phyloP scores from a whole-genome alignment of 768 basidiomycete species.

The Mycena metata region DNA sequence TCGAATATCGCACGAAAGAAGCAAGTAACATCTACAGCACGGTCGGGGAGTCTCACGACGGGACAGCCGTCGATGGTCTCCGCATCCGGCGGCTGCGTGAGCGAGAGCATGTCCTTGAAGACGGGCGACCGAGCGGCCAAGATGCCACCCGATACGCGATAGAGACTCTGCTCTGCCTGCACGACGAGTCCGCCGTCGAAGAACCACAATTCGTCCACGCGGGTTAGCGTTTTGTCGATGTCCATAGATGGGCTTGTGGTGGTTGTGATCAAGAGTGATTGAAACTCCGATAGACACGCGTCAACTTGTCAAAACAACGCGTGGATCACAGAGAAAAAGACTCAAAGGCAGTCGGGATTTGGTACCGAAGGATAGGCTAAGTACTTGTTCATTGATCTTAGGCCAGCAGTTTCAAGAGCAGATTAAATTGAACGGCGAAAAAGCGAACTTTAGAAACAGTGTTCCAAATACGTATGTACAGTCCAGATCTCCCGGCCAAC shows the following conservation, averaged over 20 bases:
- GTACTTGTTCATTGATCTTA: no score
- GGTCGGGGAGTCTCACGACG: conserved; percentile 41
- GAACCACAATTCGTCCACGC: conserved; percentile 41
- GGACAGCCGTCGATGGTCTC: conserved; percentile 42
- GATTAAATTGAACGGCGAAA: no score
- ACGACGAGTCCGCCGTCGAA: conserved; percentile 44
- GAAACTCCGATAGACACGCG: conserved; percentile 17
- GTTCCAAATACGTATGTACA: no score
- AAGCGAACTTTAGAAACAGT: no score
- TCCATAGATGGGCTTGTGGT: conserved; percentile 1
- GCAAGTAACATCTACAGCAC: conserved; percentile 6
- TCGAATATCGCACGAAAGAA: conserved; percentile 29
- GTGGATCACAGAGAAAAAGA: no score
- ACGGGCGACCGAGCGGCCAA: conserved; percentile 42
- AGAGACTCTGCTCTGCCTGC: conserved; percentile 41
- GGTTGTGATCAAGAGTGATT: neutral
- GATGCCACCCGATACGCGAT: conserved; percentile 43
- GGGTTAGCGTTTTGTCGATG: conserved; percentile 7
- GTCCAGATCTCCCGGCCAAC: no score
- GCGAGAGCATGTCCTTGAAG: conserved; percentile 41
- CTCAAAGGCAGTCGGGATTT: no score
- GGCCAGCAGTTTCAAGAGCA: no score
- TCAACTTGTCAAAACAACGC: neutral
- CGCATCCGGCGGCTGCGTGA: conserved; percentile 36
- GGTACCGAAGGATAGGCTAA: no score